Percentiles rank a stretch among this genome's conserved stretches.
phyloP scores from a whole-genome alignment of 2,329 filamentous ascomycete species.

The Delphinella strobiligena region DNA sequence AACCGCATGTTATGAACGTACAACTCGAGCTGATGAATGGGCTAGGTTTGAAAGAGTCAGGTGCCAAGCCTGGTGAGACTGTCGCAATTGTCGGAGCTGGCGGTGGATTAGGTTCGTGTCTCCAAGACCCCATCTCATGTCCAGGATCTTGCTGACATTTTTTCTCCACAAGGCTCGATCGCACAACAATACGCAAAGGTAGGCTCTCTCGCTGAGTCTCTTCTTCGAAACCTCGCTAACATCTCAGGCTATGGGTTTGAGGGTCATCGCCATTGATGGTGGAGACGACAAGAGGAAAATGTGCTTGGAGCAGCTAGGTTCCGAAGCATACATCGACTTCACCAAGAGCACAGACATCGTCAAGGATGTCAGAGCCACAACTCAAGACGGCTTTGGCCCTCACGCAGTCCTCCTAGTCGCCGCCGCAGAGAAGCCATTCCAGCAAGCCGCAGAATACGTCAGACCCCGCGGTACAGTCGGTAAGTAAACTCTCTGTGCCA shows the following conservation, averaged over 20 bases:
- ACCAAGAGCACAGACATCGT: constrained; percentile 62
- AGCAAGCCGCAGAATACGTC: constrained; percentile 83
- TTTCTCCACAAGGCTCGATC: too few relatives aligned
- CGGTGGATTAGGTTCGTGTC: constrained; percentile 65
- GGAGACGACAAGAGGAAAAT: constrained; percentile 70
- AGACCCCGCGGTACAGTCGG: constrained; percentile 68
- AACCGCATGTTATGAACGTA: too few relatives aligned
- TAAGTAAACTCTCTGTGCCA: too few relatives aligned
- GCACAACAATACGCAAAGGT: constrained; percentile 81
- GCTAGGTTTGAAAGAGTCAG: constrained; percentile 80
- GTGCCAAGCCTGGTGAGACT: constrained; percentile 58
- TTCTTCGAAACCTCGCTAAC: too few relatives aligned
- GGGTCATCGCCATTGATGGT: constrained; percentile 68
- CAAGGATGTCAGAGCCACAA: constrained; percentile 70
- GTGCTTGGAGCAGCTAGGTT: constrained; percentile 55
- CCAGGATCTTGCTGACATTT: too few relatives aligned
- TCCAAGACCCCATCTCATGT: too few relatives aligned
- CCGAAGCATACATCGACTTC: constrained; percentile 70
- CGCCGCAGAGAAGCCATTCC: constrained; percentile 83
- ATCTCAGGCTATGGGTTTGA: constrained; percentile 81
- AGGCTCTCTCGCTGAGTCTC: too few relatives aligned
- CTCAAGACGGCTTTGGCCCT: constrained; percentile 68
- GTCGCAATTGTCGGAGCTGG: constrained; percentile 80
- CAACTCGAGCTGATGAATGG: too few relatives aligned
- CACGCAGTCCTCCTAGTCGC: constrained; percentile 81